Evolutionary conservation across 345 rosid species (phyloP), one percentile per base, ranked within the genome.

Genomic region (Aquilaria yunnanensis): DNA sequence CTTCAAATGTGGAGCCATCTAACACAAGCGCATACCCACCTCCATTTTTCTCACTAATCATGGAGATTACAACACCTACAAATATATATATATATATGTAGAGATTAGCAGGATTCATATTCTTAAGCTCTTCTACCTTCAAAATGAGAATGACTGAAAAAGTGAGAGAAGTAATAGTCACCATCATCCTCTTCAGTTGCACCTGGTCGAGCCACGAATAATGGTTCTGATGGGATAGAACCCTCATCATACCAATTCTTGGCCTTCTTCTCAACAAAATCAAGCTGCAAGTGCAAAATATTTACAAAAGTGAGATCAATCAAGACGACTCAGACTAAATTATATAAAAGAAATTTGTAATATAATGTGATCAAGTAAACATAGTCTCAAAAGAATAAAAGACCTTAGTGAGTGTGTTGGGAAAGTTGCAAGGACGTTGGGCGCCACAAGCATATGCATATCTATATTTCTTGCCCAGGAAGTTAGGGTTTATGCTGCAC

Each of bases 371-470:
- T 31, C 37, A 4, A 12, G 16, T 56, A 2, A 30, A 31, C 6
- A 56, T 56, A 12, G 57, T 31, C 13, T 14, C 12, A 32, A 33
- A 14, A n/a, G 32, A 41, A 14, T 41, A 14, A 59, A 33, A 31
- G 62, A 93, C 97, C 95, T 94, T 94, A 33, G 99, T 81, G 71
- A 94, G 84, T 66, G 95, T 86, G 77, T 94, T 94, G 67, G 97
- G 99, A 78, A 94, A 94, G 59, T 94, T 84, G 57, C 99, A 90
- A 47, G 99, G 99, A 12, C 99, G 89, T 46, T 78, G 64, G 51
- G 99, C 99, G 41, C 97, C 97, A 62, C 98, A 93, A 5, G 97
- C 98, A 69, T 93, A 90, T 65, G 87, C 84, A 56, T 84, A 93
- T 72, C 98, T 80, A 16, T 93, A 86, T 45, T 83, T 82, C 66